Evolutionary conservation across 306 rosid species (phyloP).

Genomic region (Delonix regia): DNA sequence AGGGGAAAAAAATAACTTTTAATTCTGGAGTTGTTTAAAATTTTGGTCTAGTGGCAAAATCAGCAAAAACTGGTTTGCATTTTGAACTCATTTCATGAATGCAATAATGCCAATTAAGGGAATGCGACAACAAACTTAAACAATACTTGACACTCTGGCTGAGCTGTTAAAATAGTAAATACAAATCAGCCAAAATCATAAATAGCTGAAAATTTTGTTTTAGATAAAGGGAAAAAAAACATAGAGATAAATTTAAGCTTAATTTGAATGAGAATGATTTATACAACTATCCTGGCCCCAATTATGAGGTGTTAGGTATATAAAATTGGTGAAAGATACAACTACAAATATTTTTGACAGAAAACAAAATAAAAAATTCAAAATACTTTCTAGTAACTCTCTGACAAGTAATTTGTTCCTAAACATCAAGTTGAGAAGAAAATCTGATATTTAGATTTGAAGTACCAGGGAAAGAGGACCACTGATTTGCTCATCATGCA

Average conservation of each 20-base stretch:
- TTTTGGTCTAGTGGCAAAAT: not conserved
- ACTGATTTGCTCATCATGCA: not conserved
- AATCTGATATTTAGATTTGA: constrained; percentile 18
- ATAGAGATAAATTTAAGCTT: not conserved
- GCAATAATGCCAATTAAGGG: not conserved
- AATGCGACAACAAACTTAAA: not conserved
- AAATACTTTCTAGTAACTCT: not conserved
- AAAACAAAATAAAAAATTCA: constrained; percentile 2
- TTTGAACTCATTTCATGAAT: not conserved
- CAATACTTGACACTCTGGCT: not conserved
- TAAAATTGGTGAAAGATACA: constrained; percentile 1
- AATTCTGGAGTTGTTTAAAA: not conserved
- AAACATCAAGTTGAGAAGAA: constrained; percentile 31
- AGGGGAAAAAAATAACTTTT: not conserved
- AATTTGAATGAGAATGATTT: not conserved
- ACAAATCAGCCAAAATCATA: not conserved
- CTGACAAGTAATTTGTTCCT: not conserved
- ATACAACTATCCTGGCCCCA: not conserved
- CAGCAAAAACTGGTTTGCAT: not conserved
- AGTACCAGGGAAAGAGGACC: constrained; percentile 5
- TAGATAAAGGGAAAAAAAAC: not conserved
- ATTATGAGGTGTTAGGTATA: not conserved
- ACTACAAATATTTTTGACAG: not conserved
- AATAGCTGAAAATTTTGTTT: not conserved
- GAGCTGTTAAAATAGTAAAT: too few species aligned